Evolutionary conservation across 2,329 filamentous ascomycete species (phyloP).

Genomic region (Talaromyces sp.): DNA sequence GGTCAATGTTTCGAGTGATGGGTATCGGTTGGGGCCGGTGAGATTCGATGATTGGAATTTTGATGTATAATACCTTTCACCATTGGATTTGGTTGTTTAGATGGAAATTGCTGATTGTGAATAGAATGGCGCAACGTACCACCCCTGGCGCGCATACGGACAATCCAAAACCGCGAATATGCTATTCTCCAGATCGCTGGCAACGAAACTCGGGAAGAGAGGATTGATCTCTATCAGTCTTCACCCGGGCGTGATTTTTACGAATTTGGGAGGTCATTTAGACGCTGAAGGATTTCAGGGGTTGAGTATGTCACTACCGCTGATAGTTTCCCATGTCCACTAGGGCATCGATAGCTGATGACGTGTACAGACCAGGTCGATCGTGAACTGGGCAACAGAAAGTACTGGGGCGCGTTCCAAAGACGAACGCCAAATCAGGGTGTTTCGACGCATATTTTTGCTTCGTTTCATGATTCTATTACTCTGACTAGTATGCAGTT

Average conservation of each 20-base stretch:
- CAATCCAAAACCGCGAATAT: conserved; percentile 27
- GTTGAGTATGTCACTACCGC: neutral
- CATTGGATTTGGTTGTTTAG: neutral
- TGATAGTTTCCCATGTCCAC: neutral
- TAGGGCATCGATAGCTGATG: neutral
- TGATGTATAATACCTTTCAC: conserved; percentile 25
- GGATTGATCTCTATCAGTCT: conserved; percentile 12
- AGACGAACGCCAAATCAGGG: conserved; percentile 23
- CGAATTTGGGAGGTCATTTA: neutral
- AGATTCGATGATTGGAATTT: conserved; percentile 48
- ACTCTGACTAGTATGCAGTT: neutral
- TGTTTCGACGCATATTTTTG: conserved; percentile 32
- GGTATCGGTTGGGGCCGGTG: conserved; percentile 42
- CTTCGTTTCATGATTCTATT: conserved; percentile 23
- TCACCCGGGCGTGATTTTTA: conserved; percentile 14
- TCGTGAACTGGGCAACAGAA: conserved; percentile 20
- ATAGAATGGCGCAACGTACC: conserved; percentile 27
- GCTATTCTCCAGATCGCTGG: conserved; percentile 16
- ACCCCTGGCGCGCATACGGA: conserved; percentile 40
- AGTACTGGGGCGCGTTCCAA: conserved; percentile 19
- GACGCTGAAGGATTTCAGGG: neutral
- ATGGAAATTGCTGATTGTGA: neutral
- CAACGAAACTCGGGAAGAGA: conserved; percentile 8
- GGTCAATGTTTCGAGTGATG: conserved; percentile 46
- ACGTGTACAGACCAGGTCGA: conserved; percentile 6